Evolutionary conservation across 2,329 filamentous ascomycete genomes (phyloP).

Genomic region (Ophiostoma ulmi): DNA sequence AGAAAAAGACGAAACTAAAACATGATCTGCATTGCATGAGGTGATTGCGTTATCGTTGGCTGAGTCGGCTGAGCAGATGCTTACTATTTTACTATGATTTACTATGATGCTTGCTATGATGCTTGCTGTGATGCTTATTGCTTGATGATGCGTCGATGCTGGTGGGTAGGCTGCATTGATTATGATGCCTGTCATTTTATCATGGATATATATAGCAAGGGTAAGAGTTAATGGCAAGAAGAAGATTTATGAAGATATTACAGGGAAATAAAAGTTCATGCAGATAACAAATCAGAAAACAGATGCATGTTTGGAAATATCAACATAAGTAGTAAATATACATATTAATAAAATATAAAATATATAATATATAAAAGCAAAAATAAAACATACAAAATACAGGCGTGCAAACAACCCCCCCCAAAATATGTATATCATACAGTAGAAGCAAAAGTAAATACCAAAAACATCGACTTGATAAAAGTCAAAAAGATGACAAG

Average conservation of each 20-base stretch:
- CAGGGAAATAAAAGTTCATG: neutral
- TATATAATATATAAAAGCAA: neutral
- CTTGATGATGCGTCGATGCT: neutral
- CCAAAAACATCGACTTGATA: neutral
- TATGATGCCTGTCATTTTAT: neutral
- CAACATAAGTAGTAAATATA: no score
- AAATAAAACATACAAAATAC: slow-evolving; percentile 1
- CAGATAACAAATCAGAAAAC: no score
- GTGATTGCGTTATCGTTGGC: neutral
- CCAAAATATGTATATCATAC: neutral
- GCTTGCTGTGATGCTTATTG: neutral
- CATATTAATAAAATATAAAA: no score
- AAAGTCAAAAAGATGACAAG: slow-evolving; percentile 22
- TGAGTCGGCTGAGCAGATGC: neutral
- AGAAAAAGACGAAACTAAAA: neutral
- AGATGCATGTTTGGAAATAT: no score
- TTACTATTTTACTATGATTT: neutral
- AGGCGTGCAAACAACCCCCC: no score
- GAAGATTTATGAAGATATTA: neutral
- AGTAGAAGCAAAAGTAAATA: neutral
- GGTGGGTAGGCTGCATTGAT: neutral
- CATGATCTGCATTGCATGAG: neutral
- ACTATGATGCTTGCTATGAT: no score
- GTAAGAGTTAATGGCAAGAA: no score
- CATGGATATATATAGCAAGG: no score